phyloP scores from a whole-genome alignment of 2,329 filamentous ascomycete genomes.

The Colletotrichum sp. region DNA sequence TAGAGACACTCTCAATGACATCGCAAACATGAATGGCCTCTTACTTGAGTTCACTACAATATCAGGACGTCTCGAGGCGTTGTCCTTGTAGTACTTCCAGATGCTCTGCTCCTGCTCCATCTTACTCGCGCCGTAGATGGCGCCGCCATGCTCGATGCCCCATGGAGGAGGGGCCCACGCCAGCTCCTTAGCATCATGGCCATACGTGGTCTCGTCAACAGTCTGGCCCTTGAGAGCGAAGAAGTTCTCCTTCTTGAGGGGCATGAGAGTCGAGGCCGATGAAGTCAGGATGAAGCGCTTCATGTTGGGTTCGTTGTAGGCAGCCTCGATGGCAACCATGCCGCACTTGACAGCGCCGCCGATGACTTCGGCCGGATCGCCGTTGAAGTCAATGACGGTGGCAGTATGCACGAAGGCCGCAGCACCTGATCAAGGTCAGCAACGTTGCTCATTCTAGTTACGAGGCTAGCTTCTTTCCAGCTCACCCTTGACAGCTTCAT shows the following conservation, averaged over 20 bases:
- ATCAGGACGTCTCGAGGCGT: conserved; percentile 25
- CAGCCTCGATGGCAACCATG: conserved; percentile 29
- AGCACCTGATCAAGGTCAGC: neutral
- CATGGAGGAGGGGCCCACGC: neutral
- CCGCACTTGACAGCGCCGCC: conserved; percentile 33
- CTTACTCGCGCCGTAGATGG: conserved; percentile 44
- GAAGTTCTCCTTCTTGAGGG: conserved; percentile 16
- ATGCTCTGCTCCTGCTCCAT: conserved; percentile 37
- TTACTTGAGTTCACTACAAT: conserved; percentile 10
- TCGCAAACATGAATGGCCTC: neutral
- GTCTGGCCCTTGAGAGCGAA: conserved; percentile 19
- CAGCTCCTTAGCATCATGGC: neutral
- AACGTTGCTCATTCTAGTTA: neutral
- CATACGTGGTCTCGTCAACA: conserved; percentile 15
- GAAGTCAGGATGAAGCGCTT: conserved; percentile 5
- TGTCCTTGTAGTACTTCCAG: conserved; percentile 41
- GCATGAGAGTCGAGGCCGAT: neutral
- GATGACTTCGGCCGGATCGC: conserved; percentile 43
- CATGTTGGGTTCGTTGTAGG: neutral
- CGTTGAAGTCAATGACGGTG: conserved; percentile 33
- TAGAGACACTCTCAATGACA: accelerated
- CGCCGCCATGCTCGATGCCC: conserved; percentile 23
- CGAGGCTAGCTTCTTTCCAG: neutral
- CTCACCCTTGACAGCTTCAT: conserved; percentile 31
- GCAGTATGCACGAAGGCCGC: conserved; percentile 43